Evolutionary conservation across 129 eudicot genomes (phyloP).

Genomic region (Flaveria sonorensis): DNA sequence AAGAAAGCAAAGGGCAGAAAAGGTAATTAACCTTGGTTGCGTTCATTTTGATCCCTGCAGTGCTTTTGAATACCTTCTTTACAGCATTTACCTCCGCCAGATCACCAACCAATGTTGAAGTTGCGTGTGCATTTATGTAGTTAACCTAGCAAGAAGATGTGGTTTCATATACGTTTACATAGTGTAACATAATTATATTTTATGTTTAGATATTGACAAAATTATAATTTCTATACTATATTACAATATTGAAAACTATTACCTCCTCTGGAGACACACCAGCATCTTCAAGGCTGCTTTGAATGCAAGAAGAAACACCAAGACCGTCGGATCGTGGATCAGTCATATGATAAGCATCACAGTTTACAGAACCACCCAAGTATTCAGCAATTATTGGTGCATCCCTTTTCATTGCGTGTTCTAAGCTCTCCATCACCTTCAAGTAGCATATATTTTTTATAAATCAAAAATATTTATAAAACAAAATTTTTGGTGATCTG

Average conservation of each 20-base stretch:
- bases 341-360: constrained; percentile 98
- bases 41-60: constrained; percentile 78
- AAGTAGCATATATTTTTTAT: constrained; percentile 20
- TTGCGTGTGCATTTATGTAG: constrained; percentile 95
- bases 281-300: constrained; percentile 66
- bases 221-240: neutral
- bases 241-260: neutral
- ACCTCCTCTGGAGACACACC: constrained; percentile 98
- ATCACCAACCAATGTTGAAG: constrained; percentile 90
- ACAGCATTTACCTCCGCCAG: constrained; percentile 85
- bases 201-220: neutral
- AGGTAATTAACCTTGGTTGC: constrained; percentile 67
- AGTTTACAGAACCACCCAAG: constrained; percentile 88
- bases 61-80: constrained; percentile 89
- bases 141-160: constrained; percentile 56
- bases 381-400: constrained; percentile 93
- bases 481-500: neutral
- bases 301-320: constrained; percentile 93
- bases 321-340: constrained; percentile 94
- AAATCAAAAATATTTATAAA: too few species aligned
- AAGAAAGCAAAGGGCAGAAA: neutral
- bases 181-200: neutral
- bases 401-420: constrained; percentile 92
- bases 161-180: neutral
- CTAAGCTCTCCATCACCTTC: constrained; percentile 97